Percentiles rank a stretch among this genome's conserved stretches.
phyloP scores from a whole-genome alignment of 257 asterid species.

The Solanum bukasovii region DNA sequence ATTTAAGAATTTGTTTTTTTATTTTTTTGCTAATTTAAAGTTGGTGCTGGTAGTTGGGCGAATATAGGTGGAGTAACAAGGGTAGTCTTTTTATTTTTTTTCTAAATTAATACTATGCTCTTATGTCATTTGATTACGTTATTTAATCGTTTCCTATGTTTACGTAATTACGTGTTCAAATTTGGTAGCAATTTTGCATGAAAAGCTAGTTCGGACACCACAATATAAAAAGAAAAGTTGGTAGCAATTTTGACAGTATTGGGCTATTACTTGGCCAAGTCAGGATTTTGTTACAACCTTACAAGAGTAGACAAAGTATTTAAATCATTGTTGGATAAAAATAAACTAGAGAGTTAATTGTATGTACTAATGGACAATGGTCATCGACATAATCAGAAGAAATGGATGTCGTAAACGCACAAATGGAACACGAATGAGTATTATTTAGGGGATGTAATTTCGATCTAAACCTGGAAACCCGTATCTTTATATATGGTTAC shows the following conservation, averaged over 20 bases:
- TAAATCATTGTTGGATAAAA: neutral
- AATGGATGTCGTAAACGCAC: neutral
- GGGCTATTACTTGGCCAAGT: neutral
- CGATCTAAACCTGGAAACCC: neutral
- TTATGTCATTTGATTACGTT: neutral
- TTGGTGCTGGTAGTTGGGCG: neutral
- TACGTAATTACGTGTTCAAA: neutral
- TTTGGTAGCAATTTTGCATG: neutral
- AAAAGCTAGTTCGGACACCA: fast-evolving
- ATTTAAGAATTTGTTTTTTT: neutral
- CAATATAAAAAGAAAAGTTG: fast-evolving
- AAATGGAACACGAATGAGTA: neutral
- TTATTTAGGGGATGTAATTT: neutral
- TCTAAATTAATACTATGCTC: neutral
- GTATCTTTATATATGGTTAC: neutral
- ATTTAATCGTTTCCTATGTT: neutral
- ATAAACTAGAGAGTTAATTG: neutral
- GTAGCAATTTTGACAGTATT: neutral
- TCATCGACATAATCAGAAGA: neutral
- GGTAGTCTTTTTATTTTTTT: neutral
- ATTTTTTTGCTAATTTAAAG: neutral
- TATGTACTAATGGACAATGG: neutral
- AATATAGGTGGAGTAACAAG: neutral
- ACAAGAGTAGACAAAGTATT: neutral
- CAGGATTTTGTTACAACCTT: neutral